phyloP scores from a whole-genome alignment of 2,329 filamentous ascomycete species.

The Tolypocladium ophioglossoides region DNA sequence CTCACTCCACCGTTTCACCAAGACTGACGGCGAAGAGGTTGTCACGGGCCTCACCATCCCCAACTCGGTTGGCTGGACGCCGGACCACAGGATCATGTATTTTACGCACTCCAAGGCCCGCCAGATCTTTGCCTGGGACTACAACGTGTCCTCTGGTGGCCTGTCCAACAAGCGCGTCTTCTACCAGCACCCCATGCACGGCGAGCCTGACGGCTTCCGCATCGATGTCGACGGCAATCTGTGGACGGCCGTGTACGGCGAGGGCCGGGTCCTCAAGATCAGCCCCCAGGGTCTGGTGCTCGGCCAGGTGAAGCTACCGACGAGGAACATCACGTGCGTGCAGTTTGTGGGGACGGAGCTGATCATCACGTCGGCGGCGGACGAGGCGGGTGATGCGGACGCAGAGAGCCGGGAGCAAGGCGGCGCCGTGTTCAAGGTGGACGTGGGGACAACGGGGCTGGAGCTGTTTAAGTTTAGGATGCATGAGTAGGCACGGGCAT shows the following conservation, averaged over 20 bases:
- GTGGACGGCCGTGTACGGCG: conserved; percentile 83
- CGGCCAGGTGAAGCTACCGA: conserved; percentile 67
- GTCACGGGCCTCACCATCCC: conserved; percentile 63
- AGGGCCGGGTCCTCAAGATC: conserved; percentile 64
- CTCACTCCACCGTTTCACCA: conserved; percentile 61
- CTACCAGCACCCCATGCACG: conserved; percentile 56
- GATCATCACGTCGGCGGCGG: conserved; percentile 66
- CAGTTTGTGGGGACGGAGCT: conserved; percentile 67
- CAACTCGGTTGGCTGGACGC: conserved; percentile 76
- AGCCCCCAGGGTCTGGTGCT: conserved; percentile 58
- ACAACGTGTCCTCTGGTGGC: conserved; percentile 50
- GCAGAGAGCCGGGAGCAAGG: conserved; percentile 52
- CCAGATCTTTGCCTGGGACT: conserved; percentile 67
- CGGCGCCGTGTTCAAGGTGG: conserved; percentile 64
- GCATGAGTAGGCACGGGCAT: conserved; percentile 4
- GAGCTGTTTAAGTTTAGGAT: conserved; percentile 55
- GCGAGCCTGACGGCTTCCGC: conserved; percentile 74
- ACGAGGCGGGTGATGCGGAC: conserved; percentile 47
- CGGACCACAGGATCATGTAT: conserved; percentile 63
- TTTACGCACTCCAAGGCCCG: conserved; percentile 68
- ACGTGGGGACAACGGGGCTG: conserved; percentile 62
- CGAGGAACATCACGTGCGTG: conserved; percentile 69
- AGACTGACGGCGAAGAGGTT: conserved; percentile 47
- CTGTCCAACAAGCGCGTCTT: conserved; percentile 61
- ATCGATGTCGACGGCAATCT: conserved; percentile 77